Percentiles rank a stretch among this genome's conserved stretches.
Evolutionary conservation across 768 basidiomycete genomes (phyloP).

Genomic region (Naganishia antarctica): DNA sequence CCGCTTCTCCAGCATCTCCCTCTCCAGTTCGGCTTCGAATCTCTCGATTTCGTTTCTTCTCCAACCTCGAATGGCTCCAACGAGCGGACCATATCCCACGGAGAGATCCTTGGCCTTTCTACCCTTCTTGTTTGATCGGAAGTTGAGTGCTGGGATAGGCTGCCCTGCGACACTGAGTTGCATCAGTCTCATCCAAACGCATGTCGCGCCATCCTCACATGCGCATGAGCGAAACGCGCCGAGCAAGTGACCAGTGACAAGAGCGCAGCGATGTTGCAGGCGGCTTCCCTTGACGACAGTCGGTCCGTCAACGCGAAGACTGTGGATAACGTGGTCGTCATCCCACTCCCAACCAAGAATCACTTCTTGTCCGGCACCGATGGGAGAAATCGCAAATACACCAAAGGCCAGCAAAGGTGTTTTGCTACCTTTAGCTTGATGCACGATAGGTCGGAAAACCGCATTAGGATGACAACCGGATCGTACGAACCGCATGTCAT

Average conservation of each 20-base stretch:
- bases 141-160: conserved; percentile 9
- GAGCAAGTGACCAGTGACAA: conserved; percentile 40
- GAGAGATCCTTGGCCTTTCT: neutral
- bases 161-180: conserved; percentile 25
- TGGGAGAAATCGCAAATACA: conserved; percentile 69
- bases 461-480: conserved; percentile 66
- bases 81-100: conserved; percentile 25
- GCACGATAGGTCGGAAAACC: conserved; percentile 59
- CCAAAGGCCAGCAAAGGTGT: conserved; percentile 62
- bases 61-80: conserved; percentile 47
- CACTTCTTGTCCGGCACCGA: conserved; percentile 76
- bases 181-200: conserved; percentile 37
- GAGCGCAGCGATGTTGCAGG: conserved; percentile 23
- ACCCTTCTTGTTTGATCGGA: conserved; percentile 14
- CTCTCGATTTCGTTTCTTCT: conserved; percentile 28
- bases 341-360: conserved; percentile 97
- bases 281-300: conserved; percentile 11
- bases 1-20: conserved; percentile 24
- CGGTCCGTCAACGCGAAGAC: conserved; percentile 52
- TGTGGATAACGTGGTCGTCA: conserved; percentile 78
- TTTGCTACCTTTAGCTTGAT: conserved; percentile 34
- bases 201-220: conserved; percentile 40
- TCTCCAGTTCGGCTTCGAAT: conserved; percentile 40
- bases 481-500: conserved; percentile 60
- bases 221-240: conserved; percentile 46